Percentiles rank a stretch among this genome's conserved stretches.
Evolutionary conservation across 345 rosid species (phyloP).

Genomic region (Dipteronia dyeriana): DNA sequence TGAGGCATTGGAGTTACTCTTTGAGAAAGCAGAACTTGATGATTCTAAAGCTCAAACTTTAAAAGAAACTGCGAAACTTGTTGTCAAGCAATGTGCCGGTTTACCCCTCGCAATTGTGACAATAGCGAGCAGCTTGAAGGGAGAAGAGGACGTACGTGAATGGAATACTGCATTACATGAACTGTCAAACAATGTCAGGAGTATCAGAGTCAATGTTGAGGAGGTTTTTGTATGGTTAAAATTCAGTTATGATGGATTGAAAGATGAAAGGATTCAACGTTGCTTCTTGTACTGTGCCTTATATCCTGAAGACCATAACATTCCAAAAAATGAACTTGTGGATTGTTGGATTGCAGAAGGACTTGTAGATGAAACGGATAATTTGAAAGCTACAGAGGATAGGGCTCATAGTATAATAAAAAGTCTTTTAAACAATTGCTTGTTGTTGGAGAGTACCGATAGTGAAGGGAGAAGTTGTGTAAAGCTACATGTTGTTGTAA

Average conservation of each 20-base stretch:
- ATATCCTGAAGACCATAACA: conserved; percentile 11
- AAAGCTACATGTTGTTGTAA: conserved; percentile 30
- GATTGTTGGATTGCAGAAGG: conserved; percentile 14
- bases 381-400: conserved; percentile 8
- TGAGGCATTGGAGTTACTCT: conserved; percentile 20
- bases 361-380: conserved; percentile 9
- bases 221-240: conserved; percentile 5
- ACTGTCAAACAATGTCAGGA: neutral
- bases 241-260: conserved; percentile 23
- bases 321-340: neutral
- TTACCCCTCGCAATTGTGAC: conserved; percentile 25
- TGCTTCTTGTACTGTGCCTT: conserved; percentile 32
- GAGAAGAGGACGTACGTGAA: neutral
- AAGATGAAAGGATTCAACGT: neutral
- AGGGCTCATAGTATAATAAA: neutral
- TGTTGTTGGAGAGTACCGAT: conserved; percentile 17
- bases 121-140: conserved; percentile 23
- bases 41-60: neutral
- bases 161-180: conserved; percentile 11
- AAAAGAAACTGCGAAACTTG: neutral
- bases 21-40: neutral
- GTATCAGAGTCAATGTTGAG: neutral
- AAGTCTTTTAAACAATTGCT: neutral
- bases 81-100: conserved; percentile 21
- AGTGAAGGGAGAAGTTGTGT: neutral